Evolutionary conservation across 257 asterid species (phyloP).

Genomic region (Salvia miltiorrhiza): DNA sequence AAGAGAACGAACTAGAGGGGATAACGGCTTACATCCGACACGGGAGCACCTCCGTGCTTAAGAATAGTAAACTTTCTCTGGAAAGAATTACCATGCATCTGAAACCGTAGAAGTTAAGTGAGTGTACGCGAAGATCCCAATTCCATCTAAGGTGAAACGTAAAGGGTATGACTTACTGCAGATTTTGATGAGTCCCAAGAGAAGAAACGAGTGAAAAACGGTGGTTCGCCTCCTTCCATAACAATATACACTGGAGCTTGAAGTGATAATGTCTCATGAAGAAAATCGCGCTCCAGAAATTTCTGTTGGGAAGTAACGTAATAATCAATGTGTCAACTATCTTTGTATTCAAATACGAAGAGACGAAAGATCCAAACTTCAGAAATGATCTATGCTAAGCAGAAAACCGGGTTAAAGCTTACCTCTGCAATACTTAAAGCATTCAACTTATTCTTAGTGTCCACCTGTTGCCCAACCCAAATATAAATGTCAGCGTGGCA

Average conservation of each 20-base stretch:
- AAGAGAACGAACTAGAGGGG: conserved; percentile 1
- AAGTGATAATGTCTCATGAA: conserved; percentile 75
- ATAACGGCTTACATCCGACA: conserved; percentile 55
- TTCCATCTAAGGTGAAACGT: not conserved
- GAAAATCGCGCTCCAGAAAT: conserved; percentile 82
- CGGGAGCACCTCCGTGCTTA: conserved; percentile 62
- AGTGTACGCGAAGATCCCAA: conserved; percentile 12
- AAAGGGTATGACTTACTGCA: conserved; percentile 53
- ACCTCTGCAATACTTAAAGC: conserved; percentile 88
- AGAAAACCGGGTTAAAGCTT: conserved; percentile 13
- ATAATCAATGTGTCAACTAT: not conserved
- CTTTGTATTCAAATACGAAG: conserved; percentile 1
- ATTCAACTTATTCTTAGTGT: conserved; percentile 56
- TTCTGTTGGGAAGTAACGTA: conserved; percentile 48
- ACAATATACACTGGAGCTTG: conserved; percentile 76
- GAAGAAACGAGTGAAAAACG: conserved; percentile 89
- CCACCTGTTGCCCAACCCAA: conserved; percentile 93
- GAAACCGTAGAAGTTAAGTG: conserved; percentile 25
- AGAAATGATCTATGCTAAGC: not conserved
- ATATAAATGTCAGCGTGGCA: conserved; percentile 83
- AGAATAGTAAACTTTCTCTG: conserved; percentile 80
- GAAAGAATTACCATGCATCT: conserved; percentile 95
- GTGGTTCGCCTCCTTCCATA: conserved; percentile 88
- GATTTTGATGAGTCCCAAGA: conserved; percentile 85
- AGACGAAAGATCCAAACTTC: not conserved